phyloP scores from a whole-genome alignment of 2,329 filamentous ascomycete species.

The Scytalidium sp. region DNA sequence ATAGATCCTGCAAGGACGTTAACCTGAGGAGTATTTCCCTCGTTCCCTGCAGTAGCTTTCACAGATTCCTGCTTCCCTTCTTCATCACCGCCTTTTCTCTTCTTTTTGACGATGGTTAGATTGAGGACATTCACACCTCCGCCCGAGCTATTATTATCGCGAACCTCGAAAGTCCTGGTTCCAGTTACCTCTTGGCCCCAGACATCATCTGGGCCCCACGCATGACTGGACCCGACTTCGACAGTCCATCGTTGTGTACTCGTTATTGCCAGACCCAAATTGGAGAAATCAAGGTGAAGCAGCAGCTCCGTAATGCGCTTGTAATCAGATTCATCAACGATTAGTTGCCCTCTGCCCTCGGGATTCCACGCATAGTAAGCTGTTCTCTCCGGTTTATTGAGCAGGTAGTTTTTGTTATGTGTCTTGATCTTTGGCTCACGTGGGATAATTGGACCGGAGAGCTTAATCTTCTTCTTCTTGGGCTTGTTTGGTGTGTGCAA shows the following conservation, averaged over 20 bases:
- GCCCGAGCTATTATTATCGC: conserved; percentile 10
- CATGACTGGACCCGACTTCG: conserved; percentile 53
- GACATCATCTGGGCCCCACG: conserved; percentile 29
- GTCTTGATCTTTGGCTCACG: conserved; percentile 66
- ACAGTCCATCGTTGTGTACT: conserved; percentile 70
- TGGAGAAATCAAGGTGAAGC: conserved; percentile 71
- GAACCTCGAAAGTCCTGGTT: conserved; percentile 25
- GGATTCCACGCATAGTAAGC: conserved; percentile 65
- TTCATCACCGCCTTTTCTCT: conserved; percentile 36
- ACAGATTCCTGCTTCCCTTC: conserved; percentile 3
- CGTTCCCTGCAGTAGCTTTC: not conserved
- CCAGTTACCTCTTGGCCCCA: conserved; percentile 55
- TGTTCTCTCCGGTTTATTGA: conserved; percentile 49
- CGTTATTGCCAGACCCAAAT: conserved; percentile 55
- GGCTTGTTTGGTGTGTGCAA: conserved; percentile 18
- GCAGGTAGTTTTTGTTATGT: conserved; percentile 45
- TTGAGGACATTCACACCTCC: conserved; percentile 32
- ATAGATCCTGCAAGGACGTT: conserved; percentile 50
- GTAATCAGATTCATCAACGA: conserved; percentile 64
- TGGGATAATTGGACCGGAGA: conserved; percentile 59
- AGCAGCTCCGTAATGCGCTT: conserved; percentile 67
- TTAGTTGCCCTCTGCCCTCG: conserved; percentile 57
- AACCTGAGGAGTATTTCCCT: conserved; percentile 19
- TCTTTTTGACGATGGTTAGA: conserved; percentile 45
- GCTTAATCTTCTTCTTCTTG: conserved; percentile 44